These are phyloP conservation scores for Glycine soja DNA, from an alignment of 306 rosid species.

Conservation along the genomic window DNA sequence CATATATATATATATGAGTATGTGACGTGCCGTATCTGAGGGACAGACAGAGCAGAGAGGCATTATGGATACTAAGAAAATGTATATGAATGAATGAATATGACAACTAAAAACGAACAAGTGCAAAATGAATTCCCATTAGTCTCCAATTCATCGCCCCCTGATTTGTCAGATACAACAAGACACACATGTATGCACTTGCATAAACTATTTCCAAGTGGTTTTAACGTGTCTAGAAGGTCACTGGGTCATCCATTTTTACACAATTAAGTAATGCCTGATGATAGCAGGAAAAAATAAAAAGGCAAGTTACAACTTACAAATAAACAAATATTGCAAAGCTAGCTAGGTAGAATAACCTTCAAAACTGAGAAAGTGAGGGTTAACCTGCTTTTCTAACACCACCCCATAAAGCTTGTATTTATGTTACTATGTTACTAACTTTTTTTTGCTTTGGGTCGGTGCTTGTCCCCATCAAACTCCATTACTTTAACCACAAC, in stretches of 20 bases:
- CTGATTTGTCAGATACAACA: background rate
- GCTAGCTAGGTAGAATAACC: background rate
- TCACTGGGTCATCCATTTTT: conserved; percentile 32
- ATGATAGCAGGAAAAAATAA: conserved; percentile 23
- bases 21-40: background rate
- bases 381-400: conserved; percentile 53
- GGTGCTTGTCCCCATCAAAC: conserved; percentile 72
- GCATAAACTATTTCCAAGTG: conserved; percentile 38
- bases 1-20: too few relatives aligned
- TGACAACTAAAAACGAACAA: background rate
- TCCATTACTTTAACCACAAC: conserved; percentile 49
- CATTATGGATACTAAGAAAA: too few relatives aligned
- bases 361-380: conserved; percentile 48
- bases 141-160: background rate
- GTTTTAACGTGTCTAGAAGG: conserved; percentile 42
- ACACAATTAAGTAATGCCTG: conserved; percentile 52
- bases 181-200: too few relatives aligned
- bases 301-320: conserved; percentile 13
- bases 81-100: background rate
- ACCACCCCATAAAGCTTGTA: conserved; percentile 44
- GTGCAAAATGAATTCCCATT: background rate
- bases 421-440: conserved; percentile 19
- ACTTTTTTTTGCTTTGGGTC: conserved; percentile 44
- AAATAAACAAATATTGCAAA: conserved; percentile 29
- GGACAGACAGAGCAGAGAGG: background rate